Conservation (phyloP, 306 rosid genomes). For the Morella rubra region DNA sequence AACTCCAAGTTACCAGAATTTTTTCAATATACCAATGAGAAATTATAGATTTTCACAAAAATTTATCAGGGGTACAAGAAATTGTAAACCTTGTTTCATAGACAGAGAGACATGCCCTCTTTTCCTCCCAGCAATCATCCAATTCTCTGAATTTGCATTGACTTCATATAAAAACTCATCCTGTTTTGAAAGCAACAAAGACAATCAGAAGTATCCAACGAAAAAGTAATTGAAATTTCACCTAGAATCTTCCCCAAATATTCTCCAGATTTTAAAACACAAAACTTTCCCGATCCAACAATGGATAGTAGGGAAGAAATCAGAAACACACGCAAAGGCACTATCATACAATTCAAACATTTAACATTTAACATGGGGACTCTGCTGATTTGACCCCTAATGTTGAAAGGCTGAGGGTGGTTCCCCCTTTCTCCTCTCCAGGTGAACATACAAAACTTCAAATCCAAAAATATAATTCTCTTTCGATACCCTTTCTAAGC, state of each 20-base stretch:
- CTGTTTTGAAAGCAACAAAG: constrained; percentile 39
- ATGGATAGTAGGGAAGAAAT: neutral
- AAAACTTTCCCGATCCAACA: constrained; percentile 8
- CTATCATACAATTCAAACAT: neutral
- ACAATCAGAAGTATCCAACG: constrained; percentile 12
- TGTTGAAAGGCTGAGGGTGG: neutral
- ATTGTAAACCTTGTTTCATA: constrained; percentile 60
- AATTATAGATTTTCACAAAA: neutral
- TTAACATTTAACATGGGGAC: neutral
- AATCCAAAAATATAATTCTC: neutral
- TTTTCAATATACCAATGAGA: neutral
- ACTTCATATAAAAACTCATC: constrained; percentile 89
- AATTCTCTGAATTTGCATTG: constrained; percentile 74
- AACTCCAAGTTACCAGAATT: neutral
- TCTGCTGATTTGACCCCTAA: neutral
- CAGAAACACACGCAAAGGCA: neutral
- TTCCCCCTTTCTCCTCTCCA: neutral
- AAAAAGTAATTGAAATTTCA: constrained; percentile 10
- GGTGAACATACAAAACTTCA: neutral
- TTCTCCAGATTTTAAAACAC: constrained; percentile 2
- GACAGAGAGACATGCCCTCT: constrained; percentile 86
- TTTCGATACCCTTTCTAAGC: neutral
- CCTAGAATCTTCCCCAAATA: constrained; percentile 12
- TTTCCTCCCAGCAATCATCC: constrained; percentile 99
- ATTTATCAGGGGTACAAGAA: constrained; percentile 3